A percentile compares a stretch with the other conserved stretches of the same genome.
These are phyloP conservation scores for Lathyrus oleraceus DNA, from an alignment of 306 rosid genomes.

Conservation along the genomic window DNA sequence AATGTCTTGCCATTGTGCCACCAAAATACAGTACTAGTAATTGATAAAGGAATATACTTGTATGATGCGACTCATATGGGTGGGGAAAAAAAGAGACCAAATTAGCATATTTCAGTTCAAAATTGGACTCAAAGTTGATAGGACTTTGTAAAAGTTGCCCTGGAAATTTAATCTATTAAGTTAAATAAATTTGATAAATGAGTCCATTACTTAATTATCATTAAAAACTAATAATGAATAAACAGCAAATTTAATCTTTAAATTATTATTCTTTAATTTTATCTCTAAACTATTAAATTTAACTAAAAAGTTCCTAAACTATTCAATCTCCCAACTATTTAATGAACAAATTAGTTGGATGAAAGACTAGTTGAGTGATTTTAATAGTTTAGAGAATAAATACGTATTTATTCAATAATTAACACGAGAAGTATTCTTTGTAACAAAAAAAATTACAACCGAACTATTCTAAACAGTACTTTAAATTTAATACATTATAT, in stretches of 20 bases:
- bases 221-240: no score
- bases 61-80: neutral
- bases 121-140: neutral
- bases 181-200: neutral
- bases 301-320: no score
- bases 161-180: no score
- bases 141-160: neutral
- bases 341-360: no score
- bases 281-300: no score
- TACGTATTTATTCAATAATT: no score
- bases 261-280: no score
- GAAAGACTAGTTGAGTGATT: no score
- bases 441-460: neutral
- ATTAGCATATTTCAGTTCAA: neutral
- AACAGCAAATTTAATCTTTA: no score
- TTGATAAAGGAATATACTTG: neutral
- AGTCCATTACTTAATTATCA: neutral
- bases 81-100: neutral
- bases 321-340: no score
- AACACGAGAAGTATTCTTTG: no score
- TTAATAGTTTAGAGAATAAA: no score
- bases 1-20: conserved; percentile 32
- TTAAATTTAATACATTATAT: neutral
- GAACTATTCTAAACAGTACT: neutral
- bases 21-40: neutral